Conservation (phyloP, 331 rosid genomes). For the Saraca asoca region DNA sequence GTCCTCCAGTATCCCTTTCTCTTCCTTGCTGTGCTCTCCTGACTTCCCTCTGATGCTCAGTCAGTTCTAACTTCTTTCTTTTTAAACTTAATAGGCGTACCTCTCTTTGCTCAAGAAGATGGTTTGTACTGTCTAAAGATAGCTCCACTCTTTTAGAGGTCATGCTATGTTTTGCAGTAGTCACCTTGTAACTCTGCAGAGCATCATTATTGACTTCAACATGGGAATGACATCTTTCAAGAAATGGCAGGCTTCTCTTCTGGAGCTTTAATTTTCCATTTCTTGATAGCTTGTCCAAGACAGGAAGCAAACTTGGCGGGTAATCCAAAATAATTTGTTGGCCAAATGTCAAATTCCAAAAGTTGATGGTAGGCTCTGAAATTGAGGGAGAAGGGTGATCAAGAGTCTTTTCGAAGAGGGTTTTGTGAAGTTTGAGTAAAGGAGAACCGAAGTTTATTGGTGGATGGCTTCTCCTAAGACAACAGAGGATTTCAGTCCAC, state of each 20-base stretch:
- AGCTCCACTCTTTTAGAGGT: slow-evolving; percentile 66
- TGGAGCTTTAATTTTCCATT: slow-evolving; percentile 64
- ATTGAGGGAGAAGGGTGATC: slow-evolving; percentile 65
- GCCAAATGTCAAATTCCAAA: slow-evolving; percentile 78
- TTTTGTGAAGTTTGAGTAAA: slow-evolving; percentile 59
- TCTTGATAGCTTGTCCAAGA: slow-evolving; percentile 72
- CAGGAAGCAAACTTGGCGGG: slow-evolving; percentile 61
- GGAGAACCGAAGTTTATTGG: slow-evolving; percentile 62
- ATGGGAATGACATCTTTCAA: slow-evolving; percentile 47
- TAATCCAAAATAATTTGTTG: slow-evolving; percentile 57
- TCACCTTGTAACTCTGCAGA: slow-evolving; percentile 49
- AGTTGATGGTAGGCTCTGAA: slow-evolving; percentile 63
- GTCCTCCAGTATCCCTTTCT: slow-evolving; percentile 63
- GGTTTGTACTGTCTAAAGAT: slow-evolving; percentile 34
- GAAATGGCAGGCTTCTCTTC: slow-evolving; percentile 55
- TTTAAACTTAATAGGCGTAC: slow-evolving; percentile 36
- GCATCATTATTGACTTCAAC: slow-evolving; percentile 28
- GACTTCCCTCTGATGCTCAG: slow-evolving; percentile 83
- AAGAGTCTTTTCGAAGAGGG: slow-evolving; percentile 68
- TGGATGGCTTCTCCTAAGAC: slow-evolving; percentile 58
- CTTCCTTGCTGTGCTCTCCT: slow-evolving; percentile 79
- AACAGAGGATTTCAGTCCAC: slow-evolving; percentile 62
- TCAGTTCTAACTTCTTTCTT: slow-evolving; percentile 61
- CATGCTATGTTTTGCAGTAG: slow-evolving; percentile 47
- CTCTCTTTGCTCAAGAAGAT: slow-evolving; percentile 33